Percentiles rank a stretch among this genome's conserved stretches.
These are phyloP conservation scores for Rhizopus stolonifer DNA, from an alignment of 371 early-diverging fungal genomes.

Conservation along the genomic window DNA sequence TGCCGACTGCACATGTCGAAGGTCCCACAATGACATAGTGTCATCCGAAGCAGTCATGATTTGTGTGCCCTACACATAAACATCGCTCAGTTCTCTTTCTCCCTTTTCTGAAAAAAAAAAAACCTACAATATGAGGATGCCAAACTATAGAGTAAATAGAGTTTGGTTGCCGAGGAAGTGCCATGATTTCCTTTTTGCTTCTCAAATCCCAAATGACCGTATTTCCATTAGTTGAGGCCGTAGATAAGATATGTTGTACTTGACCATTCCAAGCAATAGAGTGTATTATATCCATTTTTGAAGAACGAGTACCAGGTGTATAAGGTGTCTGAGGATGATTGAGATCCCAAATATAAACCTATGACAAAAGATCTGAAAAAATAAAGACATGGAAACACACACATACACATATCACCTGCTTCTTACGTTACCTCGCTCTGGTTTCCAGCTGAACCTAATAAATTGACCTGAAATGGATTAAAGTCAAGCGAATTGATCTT, in stretches of 20 bases:
- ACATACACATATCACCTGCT: background rate
- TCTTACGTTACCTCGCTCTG: background rate
- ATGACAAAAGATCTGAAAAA: background rate
- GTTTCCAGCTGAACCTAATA: slow-evolving; percentile 84
- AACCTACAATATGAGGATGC: slow-evolving; percentile 93
- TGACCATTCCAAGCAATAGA: slow-evolving; percentile 92
- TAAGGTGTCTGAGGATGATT: slow-evolving; percentile 83
- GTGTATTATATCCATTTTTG: slow-evolving; percentile 86
- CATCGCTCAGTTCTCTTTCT: too few relatives aligned
- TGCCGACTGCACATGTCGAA: slow-evolving; percentile 91
- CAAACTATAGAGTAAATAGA: slow-evolving; percentile 87
- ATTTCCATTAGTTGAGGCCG: slow-evolving; percentile 86
- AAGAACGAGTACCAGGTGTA: slow-evolving; percentile 82
- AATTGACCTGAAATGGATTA: slow-evolving; percentile 80
- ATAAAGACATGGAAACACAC: background rate
- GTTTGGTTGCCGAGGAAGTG: slow-evolving; percentile 63
- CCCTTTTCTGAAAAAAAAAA: too few relatives aligned
- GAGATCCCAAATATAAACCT: slow-evolving; percentile 89
- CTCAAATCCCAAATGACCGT: slow-evolving; percentile 96
- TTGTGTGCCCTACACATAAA: slow-evolving; percentile 27
- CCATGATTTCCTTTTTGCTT: slow-evolving; percentile 83
- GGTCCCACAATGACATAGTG: slow-evolving; percentile 89
- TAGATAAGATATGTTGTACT: slow-evolving; percentile 91
- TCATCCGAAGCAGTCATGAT: slow-evolving; percentile 76
- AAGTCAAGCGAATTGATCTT: slow-evolving; percentile 90